Conservation (phyloP, 345 rosid genomes). For the Garcia nutans region DNA sequence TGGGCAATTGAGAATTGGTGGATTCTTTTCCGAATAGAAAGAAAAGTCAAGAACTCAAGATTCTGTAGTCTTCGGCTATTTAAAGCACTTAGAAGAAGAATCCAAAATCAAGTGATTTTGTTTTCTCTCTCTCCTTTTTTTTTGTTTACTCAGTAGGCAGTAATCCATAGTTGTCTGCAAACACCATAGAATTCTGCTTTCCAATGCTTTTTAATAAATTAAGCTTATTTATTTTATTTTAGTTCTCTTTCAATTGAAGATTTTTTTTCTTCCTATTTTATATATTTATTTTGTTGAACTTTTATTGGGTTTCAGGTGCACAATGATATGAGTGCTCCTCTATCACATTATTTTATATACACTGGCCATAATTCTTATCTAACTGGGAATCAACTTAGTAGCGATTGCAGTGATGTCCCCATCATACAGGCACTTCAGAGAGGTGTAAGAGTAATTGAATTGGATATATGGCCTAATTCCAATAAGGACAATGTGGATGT, state of each 20-base stretch:
- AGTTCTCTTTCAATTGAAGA: neutral
- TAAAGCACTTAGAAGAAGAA: neutral
- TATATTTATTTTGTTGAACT: neutral
- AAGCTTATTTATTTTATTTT: neutral
- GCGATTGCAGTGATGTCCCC: slow-evolving; percentile 91
- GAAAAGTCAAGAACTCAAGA: slow-evolving; percentile 1
- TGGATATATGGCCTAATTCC: slow-evolving; percentile 94
- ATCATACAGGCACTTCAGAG: slow-evolving; percentile 64
- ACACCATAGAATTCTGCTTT: neutral
- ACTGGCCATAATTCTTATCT: slow-evolving; percentile 94
- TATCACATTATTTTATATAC: slow-evolving; percentile 84
- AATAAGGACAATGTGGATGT: slow-evolving; percentile 63
- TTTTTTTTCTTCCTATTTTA: neutral
- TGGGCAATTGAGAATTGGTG: neutral
- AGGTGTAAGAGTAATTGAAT: slow-evolving; percentile 91
- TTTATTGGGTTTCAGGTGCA: slow-evolving; percentile 59
- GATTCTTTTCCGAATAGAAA: neutral
- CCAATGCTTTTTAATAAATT: neutral
- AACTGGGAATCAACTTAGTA: slow-evolving; percentile 91
- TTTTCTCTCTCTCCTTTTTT: neutral
- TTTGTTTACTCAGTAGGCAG: neutral
- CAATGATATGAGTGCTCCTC: slow-evolving; percentile 77
- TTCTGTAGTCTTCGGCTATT: neutral
- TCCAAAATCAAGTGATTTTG: neutral
- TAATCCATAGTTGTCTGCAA: neutral